Conservation (phyloP, 768 basidiomycete species). For the Boletus pseudo-olivaceus region DNA sequence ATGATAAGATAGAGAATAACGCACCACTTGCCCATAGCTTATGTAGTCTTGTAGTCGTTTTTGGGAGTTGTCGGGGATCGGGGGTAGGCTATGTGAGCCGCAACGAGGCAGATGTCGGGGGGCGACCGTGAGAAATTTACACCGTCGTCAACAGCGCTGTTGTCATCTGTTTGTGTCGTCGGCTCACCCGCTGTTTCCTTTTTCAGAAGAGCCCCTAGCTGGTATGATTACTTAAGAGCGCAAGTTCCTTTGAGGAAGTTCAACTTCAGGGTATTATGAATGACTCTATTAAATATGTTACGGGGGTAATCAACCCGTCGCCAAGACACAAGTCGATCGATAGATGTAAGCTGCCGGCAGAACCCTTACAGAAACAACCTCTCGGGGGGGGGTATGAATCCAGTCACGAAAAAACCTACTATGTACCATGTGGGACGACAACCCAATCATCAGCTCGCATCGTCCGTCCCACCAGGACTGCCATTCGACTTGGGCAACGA, state of each 20-base stretch:
- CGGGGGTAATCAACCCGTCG: background rate
- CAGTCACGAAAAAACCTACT: background rate
- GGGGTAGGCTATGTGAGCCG: slow-evolving; percentile 1
- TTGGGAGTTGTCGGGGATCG: slow-evolving; percentile 4
- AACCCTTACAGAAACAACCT: background rate
- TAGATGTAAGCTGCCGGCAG: background rate
- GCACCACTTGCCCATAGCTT: slow-evolving; percentile 71
- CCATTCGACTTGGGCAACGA: slow-evolving; percentile 34
- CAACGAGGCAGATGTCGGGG: slow-evolving; percentile 27
- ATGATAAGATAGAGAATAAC: slow-evolving; percentile 14
- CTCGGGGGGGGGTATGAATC: background rate
- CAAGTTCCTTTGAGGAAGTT: too few species aligned
- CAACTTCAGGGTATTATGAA: background rate
- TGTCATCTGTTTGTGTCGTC: slow-evolving; percentile 14
- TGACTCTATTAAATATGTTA: background rate
- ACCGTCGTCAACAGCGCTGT: slow-evolving; percentile 18
- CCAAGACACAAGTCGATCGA: background rate
- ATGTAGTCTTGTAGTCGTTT: slow-evolving; percentile 3
- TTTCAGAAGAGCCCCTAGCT: background rate
- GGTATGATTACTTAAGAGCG: too few species aligned
- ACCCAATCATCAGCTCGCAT: slow-evolving; percentile 28
- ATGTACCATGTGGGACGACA: background rate
- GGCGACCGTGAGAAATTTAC: slow-evolving; percentile 22
- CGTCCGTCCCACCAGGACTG: slow-evolving; percentile 36
- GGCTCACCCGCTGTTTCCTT: background rate